A percentile compares a stretch with the other conserved stretches of the same genome.
Conservation (phyloP, 1,284 basidiomycete genomes). For the Papiliotrema nemorosa region DNA sequence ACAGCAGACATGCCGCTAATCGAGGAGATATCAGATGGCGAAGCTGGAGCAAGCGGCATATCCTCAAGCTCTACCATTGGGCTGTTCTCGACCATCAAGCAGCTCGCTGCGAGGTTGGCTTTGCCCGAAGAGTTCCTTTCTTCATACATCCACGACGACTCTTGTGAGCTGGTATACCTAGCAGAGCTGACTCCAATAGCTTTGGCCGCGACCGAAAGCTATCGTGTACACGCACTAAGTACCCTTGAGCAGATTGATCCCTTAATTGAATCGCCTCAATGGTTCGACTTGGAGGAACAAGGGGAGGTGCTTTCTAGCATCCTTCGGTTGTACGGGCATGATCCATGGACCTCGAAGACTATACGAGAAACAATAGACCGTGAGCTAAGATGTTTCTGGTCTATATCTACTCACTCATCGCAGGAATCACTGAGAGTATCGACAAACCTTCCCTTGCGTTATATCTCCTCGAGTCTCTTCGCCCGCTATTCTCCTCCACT, state of each 20-base stretch:
- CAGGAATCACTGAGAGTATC: conserved; percentile 6
- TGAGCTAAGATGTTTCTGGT: conserved; percentile 8
- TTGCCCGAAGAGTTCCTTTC: conserved; percentile 29
- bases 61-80: conserved; percentile 7
- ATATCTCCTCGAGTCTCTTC: conserved; percentile 22
- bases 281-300: conserved; percentile 29
- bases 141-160: conserved; percentile 18
- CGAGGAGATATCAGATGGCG: conserved; percentile 26
- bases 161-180: conserved; percentile 10
- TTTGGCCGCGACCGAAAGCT: conserved; percentile 3
- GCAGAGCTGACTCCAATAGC: conserved; percentile 7
- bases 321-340: conserved; percentile 27
- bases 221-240: conserved; percentile 7
- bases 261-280: conserved; percentile 8
- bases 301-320: conserved; percentile 17
- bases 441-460: conserved; percentile 11
- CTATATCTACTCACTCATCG: conserved; percentile 10
- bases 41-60: neutral
- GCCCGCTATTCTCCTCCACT: conserved; percentile 24
- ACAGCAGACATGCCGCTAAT: conserved; percentile 30
- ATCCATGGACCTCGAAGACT: conserved; percentile 25
- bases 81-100: conserved; percentile 11
- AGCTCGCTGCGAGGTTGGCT: conserved; percentile 16
- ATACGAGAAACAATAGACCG: conserved; percentile 22
- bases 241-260: conserved; percentile 13